Conservation (phyloP, 2,329 filamentous ascomycete genomes). For the Phialocephala sp. region DNA sequence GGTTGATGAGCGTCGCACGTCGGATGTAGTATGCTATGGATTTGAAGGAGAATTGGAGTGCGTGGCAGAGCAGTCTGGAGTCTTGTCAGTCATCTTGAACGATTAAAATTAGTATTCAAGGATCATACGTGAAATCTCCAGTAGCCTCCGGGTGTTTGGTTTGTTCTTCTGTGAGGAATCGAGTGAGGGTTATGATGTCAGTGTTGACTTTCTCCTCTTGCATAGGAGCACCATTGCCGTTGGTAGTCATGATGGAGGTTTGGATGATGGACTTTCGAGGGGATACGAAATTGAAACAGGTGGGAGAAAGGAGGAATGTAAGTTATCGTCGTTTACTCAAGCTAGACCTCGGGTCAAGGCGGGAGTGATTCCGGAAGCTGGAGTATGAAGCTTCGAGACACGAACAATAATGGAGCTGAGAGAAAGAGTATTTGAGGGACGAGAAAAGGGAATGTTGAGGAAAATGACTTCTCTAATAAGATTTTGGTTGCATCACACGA, state of each 20-base stretch:
- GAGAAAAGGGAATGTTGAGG: slow-evolving; percentile 16
- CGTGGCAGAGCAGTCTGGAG: slow-evolving; percentile 87
- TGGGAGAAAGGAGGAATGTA: slow-evolving; percentile 19
- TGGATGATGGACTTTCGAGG: slow-evolving; percentile 8
- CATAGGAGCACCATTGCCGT: slow-evolving; percentile 30
- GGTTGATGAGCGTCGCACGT: slow-evolving; percentile 90
- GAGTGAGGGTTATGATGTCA: slow-evolving; percentile 92
- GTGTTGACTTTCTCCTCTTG: slow-evolving; percentile 87
- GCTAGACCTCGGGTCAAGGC: slow-evolving; percentile 39
- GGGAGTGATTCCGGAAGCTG: slow-evolving; percentile 29
- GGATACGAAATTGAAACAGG: slow-evolving; percentile 10
- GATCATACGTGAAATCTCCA: slow-evolving; percentile 94
- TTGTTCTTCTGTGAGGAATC: slow-evolving; percentile 97
- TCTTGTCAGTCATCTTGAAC: slow-evolving; percentile 20
- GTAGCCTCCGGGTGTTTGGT: slow-evolving; percentile 91
- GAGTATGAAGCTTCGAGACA: slow-evolving; percentile 18
- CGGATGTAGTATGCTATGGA: slow-evolving; percentile 99
- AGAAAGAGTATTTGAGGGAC: slow-evolving; percentile 6
- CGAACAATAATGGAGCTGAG: slow-evolving; percentile 8
- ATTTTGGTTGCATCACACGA: slow-evolving; percentile 28
- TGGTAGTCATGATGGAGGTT: slow-evolving; percentile 35
- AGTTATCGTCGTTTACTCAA: slow-evolving; percentile 27
- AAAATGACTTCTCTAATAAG: slow-evolving; percentile 31
- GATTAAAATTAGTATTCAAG: background rate
- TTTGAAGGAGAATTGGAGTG: slow-evolving; percentile 99